Percentiles rank a stretch among this genome's conserved stretches.
phyloP scores from a whole-genome alignment of 352 stramenopile species.

The Globisporangium iwayamae region DNA sequence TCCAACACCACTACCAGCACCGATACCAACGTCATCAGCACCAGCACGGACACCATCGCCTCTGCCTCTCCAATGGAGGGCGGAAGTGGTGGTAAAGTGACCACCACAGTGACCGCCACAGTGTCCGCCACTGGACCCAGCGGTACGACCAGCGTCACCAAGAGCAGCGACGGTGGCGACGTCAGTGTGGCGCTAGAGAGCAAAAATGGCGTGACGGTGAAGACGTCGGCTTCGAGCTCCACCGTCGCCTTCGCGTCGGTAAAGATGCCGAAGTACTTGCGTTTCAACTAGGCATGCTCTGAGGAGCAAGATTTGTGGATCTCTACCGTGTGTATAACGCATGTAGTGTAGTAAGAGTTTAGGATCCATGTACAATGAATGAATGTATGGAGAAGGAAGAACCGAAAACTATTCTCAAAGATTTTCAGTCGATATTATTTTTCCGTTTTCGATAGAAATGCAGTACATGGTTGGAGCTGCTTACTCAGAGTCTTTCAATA shows the following conservation, averaged over 20 bases:
- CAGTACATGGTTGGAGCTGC: too few species aligned
- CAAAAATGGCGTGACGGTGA: background rate
- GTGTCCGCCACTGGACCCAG: background rate
- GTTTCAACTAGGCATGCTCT: background rate
- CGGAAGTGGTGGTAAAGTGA: background rate
- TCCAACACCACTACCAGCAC: background rate
- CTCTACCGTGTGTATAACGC: too few species aligned
- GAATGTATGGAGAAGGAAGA: too few species aligned
- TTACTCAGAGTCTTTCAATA: too few species aligned
- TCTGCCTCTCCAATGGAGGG: background rate
- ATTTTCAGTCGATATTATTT: too few species aligned
- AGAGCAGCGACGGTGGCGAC: background rate
- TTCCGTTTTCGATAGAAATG: too few species aligned
- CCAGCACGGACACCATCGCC: background rate
- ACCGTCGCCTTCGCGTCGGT: background rate
- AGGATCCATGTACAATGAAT: too few species aligned
- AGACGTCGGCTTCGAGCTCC: background rate
- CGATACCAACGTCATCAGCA: background rate
- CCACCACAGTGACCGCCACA: background rate
- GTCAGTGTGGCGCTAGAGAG: background rate
- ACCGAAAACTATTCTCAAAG: too few species aligned
- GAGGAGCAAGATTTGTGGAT: too few species aligned
- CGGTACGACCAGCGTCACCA: background rate
- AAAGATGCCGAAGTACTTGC: background rate
- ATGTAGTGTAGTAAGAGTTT: too few species aligned